Conservation (phyloP, 2,329 filamentous ascomycete species). For the Phialophora tarda region DNA sequence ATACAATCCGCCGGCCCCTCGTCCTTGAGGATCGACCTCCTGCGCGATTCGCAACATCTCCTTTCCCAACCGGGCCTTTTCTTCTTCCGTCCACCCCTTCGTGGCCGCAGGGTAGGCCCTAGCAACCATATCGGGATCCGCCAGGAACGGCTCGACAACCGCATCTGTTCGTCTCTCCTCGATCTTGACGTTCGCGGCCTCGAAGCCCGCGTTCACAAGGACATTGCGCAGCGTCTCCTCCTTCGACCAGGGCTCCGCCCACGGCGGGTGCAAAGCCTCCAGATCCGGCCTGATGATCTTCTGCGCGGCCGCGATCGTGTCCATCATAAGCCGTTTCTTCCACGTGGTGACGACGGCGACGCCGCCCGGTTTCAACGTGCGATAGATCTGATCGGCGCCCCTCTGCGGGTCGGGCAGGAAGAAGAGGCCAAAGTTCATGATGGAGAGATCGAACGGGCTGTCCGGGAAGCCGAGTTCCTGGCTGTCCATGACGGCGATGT, state of each 20-base stretch:
- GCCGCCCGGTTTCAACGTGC: constrained; percentile 35
- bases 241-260: constrained; percentile 17
- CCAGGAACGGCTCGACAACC: constrained; percentile 9
- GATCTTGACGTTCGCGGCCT: constrained; percentile 12
- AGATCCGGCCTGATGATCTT: constrained; percentile 16
- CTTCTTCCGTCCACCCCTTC: constrained; percentile 20
- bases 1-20: constrained; percentile 1
- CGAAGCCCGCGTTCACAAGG: constrained; percentile 14
- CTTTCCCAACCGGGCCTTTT: constrained; percentile 7
- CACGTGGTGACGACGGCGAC: constrained; percentile 33
- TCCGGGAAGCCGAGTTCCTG: constrained; percentile 27
- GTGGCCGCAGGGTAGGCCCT: constrained; percentile 10
- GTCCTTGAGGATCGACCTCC: constrained; percentile 6
- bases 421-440: constrained; percentile 38
- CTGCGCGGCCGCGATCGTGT: constrained; percentile 14
- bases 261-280: constrained; percentile 2
- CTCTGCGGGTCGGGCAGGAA: constrained; percentile 32
- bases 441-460: constrained; percentile 24
- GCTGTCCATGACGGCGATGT: constrained; percentile 31
- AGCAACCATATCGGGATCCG: constrained; percentile 10
- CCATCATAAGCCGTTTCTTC: constrained; percentile 25
- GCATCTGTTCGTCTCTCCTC: constrained; percentile 20
- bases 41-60: constrained; percentile 15
- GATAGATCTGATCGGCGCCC: constrained; percentile 34
- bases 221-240: constrained; percentile 16